Evolutionary conservation across 2,329 filamentous ascomycete species (phyloP).

Genomic region (Bipolaris sorokiniana): DNA sequence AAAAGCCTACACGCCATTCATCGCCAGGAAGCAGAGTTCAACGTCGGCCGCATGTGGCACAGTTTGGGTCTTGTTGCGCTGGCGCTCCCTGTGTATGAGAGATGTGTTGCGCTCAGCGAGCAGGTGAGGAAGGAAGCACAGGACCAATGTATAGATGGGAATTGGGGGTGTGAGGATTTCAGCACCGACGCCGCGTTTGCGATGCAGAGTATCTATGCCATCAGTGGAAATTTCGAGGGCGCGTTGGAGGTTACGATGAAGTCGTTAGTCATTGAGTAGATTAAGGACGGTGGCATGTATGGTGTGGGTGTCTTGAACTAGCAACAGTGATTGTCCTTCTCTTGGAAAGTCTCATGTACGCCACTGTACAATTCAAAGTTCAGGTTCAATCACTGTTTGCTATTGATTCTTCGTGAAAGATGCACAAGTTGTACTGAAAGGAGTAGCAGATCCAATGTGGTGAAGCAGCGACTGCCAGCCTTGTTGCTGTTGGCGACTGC

Average conservation of each 20-base stretch:
- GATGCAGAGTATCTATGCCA: conserved; percentile 69
- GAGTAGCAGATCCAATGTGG: background rate
- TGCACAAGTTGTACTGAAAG: background rate
- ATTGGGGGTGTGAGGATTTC: conserved; percentile 62
- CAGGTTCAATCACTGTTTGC: too few species aligned
- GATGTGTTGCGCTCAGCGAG: conserved; percentile 59
- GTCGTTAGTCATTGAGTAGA: conserved; percentile 56
- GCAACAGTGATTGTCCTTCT: background rate
- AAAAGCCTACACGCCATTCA: conserved; percentile 53
- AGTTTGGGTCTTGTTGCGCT: conserved; percentile 74
- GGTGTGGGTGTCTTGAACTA: too few species aligned
- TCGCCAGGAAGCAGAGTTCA: conserved; percentile 80
- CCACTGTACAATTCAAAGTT: too few species aligned
- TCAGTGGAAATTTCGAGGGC: conserved; percentile 66
- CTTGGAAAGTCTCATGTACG: background rate
- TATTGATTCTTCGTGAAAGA: background rate
- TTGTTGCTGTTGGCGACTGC: background rate
- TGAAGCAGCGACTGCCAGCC: background rate
- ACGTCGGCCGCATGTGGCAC: conserved; percentile 78
- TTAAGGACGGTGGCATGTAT: background rate
- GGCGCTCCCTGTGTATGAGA: conserved; percentile 74
- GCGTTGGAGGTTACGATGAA: conserved; percentile 67
- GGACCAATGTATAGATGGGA: conserved; percentile 31
- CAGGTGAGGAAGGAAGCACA: conserved; percentile 44
- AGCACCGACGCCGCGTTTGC: conserved; percentile 76